Evolutionary conservation across 2,329 filamentous ascomycete genomes (phyloP).

Genomic region (Neonectria hederae): DNA sequence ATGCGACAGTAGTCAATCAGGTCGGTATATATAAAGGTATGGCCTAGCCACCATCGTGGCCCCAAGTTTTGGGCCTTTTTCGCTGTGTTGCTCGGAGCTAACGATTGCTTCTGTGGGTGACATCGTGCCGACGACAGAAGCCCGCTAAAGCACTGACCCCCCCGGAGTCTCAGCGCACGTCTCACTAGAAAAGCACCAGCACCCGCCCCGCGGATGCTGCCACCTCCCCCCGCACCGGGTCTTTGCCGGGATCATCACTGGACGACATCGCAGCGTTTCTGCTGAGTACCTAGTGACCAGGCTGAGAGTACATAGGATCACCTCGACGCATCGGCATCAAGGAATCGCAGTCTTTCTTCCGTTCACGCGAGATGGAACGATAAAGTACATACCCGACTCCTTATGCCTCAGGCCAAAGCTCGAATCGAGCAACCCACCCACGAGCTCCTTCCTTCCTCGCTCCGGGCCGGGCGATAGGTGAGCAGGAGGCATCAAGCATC

Average conservation of each 20-base stretch:
- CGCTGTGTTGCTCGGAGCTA: neutral
- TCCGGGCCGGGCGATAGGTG: conserved; percentile 16
- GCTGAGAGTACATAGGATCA: neutral
- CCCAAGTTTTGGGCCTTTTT: neutral
- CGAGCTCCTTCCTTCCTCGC: conserved; percentile 2
- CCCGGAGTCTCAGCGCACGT: neutral
- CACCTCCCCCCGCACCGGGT: conserved; percentile 7
- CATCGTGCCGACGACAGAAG: neutral
- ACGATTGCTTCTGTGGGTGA: neutral
- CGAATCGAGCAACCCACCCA: conserved; percentile 9
- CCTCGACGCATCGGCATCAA: neutral
- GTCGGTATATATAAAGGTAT: conserved; percentile 6
- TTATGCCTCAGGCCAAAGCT: neutral
- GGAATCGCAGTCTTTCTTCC: neutral
- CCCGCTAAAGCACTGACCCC: conserved; percentile 9
- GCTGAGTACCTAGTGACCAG: neutral
- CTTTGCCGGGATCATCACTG: neutral
- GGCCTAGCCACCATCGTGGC: neutral
- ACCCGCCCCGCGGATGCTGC: neutral
- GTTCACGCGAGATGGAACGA: neutral
- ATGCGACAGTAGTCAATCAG: neutral
- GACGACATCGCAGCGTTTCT: neutral
- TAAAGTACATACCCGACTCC: neutral
- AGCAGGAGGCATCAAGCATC: neutral
- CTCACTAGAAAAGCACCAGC: conserved; percentile 6